Conservation (phyloP, 441 rosid genomes). For the Pelargonium myrrhifolium region DNA sequence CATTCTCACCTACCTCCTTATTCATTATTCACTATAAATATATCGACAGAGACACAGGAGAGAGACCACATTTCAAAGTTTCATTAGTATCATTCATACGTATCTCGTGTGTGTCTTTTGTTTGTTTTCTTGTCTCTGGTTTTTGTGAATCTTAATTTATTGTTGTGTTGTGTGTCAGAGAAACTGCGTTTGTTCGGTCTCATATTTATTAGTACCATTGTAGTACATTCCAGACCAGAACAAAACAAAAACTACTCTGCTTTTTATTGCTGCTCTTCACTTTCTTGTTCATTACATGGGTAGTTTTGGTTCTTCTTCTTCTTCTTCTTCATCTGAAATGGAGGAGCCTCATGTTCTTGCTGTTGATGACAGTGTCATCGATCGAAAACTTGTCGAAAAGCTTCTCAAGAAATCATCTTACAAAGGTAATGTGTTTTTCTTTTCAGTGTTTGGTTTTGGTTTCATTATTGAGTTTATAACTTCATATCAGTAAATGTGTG, state of each 20-base stretch:
- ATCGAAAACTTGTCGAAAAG: constrained; percentile 62
- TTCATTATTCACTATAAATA: too few relatives aligned
- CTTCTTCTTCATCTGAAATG: constrained; percentile 28
- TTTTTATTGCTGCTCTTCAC: background rate
- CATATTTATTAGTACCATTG: background rate
- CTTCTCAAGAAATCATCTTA: constrained; percentile 73
- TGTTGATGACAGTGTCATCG: constrained; percentile 77
- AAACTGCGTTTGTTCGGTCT: background rate
- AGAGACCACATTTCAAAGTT: too few relatives aligned
- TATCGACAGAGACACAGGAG: too few relatives aligned
- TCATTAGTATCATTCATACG: too few relatives aligned
- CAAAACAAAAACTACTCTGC: background rate
- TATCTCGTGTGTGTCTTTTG: background rate
- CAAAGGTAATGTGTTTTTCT: constrained; percentile 39
- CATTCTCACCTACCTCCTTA: too few relatives aligned
- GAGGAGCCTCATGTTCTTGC: constrained; percentile 73
- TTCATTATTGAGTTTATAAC: background rate
- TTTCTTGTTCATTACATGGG: background rate
- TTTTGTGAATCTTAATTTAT: background rate
- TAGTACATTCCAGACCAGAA: background rate
- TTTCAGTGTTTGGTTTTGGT: background rate
- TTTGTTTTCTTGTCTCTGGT: background rate
- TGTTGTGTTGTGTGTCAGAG: background rate
- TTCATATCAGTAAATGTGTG: background rate
- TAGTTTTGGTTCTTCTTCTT: background rate